Evolutionary conservation across 140 eudicot species (phyloP), one percentile per base, ranked within the genome.

Genomic region (Anethum foeniculum): DNA sequence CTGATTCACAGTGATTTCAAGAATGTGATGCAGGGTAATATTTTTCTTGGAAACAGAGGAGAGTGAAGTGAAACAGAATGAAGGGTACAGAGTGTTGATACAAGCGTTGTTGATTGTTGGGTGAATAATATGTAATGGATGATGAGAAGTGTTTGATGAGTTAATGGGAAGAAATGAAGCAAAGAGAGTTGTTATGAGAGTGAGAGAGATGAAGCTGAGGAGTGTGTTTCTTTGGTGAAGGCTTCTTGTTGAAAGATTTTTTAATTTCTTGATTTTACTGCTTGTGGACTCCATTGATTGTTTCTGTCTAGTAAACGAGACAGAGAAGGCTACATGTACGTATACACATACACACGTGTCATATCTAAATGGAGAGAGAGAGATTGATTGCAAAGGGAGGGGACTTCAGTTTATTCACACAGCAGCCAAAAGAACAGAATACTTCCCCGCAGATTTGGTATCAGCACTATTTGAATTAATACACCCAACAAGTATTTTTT

Each of bases 91-190:
- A 18, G 96, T 88, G 78, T 54, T 82, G 65, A 77, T 30, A 87
- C 97, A 92, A 32, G 97, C 88, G 65, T 73, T 86, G 48, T 81
- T 86, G 88, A 89, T 86, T 80, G 88, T 62, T 5, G 90, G 74
- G 48, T 84, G 85, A 23, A 73, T 77, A 23, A 68, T 77, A 18
- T 64, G 65, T 9, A 71, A 84, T 4, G 72, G 82, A 38, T 14
- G 84, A 44, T 65, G 79, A 28, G 4, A 83, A 67, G 23, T 81
- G 75, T 15, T 60, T 46, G 87, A 36, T 39, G 85, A 75, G 69
- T 67, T 32, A 69, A 43, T 71, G 81, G 60, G 49, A 76, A 75
- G 54, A 39, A 75, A 39, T 21, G 80, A 62, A 39, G 65, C 27
- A 60, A 81, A 47, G 65, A 81, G 62, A 14, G 64, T 36, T 74